Evolutionary conservation across 192 early-diverging fungal species (phyloP), one percentile per base, ranked within the genome.

Genomic region (Thamnidium elegans): DNA sequence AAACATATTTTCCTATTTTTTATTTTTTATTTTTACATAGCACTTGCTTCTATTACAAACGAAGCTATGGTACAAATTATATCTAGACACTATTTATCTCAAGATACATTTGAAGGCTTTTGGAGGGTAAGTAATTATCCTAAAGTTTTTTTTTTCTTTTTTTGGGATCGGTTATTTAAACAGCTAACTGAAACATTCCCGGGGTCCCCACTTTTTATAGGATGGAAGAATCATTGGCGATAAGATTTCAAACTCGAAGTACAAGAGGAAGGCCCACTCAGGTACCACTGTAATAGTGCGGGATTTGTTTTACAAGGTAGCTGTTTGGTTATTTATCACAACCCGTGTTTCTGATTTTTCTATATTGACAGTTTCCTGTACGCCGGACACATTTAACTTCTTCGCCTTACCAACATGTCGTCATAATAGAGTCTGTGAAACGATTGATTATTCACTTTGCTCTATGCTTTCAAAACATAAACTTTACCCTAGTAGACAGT

Each of bases 281-380:
- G 89, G 89, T 15, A 87, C 89, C 3, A 85, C 79, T 5, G 75
- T 88, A 0, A 71, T 77, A 15, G 79, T 86, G n/a, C 71, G 77
- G 7, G 87, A 90, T 67, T 47, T 90, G 7, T 90, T 90, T 48
- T 87, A 83, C 68, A 89, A 82, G 62, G 88, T 89, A 77, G 21
- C 15, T 48, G 19, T 17, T 19, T 15, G 8, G 2, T 44, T 58
- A 13, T 58, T 21, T 58, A 20, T 44, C 17, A 21, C n/a, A 43
- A 21, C 17, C 11, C n/a, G 15, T 36, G 39, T 36, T 46, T 48
- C 3, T 26, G 26, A 26, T 26, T 26, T 26, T 26, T 26, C 26
- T 26, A 26, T 26, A 26, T 26, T 26, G 26, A 26, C 39, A 88
- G 85, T 79, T 79, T 50, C 87, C 87, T 14, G 83, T 89, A 32